A percentile compares a stretch with the other conserved stretches of the same genome.
phyloP scores from a whole-genome alignment of 75 land plant species.

The Adiantum capillusveneris region DNA sequence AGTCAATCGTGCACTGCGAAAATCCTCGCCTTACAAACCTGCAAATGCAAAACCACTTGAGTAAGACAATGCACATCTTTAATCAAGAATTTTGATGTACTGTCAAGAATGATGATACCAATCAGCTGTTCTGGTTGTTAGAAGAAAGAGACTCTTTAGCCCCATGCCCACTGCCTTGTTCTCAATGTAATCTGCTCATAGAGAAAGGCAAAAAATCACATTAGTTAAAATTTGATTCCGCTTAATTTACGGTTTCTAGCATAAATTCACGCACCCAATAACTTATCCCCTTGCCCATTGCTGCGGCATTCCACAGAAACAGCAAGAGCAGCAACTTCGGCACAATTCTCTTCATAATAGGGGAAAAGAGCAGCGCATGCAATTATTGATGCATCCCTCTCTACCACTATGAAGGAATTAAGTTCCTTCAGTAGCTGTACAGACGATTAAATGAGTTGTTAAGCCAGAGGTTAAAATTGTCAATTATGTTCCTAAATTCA shows the following conservation, averaged over 20 bases:
- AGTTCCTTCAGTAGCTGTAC: conserved; percentile 56
- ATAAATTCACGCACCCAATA: conserved; percentile 75
- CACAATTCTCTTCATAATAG: conserved; percentile 67
- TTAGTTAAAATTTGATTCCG: background rate
- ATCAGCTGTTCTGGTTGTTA: conserved; percentile 89
- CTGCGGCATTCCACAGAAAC: conserved; percentile 93
- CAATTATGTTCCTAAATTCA: background rate
- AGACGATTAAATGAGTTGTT: background rate
- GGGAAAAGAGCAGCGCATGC: conserved; percentile 94
- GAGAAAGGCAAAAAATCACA: conserved; percentile 6
- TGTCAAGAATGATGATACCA: conserved; percentile 34
- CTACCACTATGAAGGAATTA: conserved; percentile 72
- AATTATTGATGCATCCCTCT: conserved; percentile 91
- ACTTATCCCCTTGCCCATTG: conserved; percentile 88
- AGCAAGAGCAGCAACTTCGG: conserved; percentile 90
- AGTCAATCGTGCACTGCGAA: conserved; percentile 46
- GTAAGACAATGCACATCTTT: background rate
- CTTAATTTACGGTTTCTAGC: background rate
- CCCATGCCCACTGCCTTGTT: conserved; percentile 71
- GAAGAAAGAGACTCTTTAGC: conserved; percentile 64
- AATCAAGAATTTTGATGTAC: background rate
- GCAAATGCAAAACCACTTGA: background rate
- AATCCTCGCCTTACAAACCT: conserved; percentile 93
- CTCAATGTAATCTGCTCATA: conserved; percentile 74
- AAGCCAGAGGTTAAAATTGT: background rate